Evolutionary conservation across 2,329 filamentous ascomycete species (phyloP).

Genomic region (Periconia sp.): DNA sequence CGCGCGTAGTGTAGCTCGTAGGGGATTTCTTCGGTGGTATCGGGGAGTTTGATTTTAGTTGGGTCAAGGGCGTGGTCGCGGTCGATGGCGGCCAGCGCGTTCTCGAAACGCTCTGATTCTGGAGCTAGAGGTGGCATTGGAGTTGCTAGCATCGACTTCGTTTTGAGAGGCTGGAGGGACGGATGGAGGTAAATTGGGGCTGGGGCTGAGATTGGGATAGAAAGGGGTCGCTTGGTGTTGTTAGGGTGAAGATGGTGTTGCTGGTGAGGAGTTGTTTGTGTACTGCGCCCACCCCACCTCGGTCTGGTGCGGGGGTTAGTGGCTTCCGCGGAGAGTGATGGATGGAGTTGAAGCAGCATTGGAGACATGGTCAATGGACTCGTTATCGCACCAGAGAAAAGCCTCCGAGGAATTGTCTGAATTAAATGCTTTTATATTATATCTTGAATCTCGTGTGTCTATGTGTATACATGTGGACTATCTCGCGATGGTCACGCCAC

Average conservation of each 20-base stretch:
- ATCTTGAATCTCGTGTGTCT: too few species aligned
- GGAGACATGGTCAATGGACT: neutral
- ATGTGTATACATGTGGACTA: too few species aligned
- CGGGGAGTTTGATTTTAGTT: conserved; percentile 51
- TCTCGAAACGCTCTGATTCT: conserved; percentile 21
- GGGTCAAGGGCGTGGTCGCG: conserved; percentile 71
- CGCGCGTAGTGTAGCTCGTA: conserved; percentile 83
- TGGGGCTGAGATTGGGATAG: neutral
- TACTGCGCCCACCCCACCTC: neutral
- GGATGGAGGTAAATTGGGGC: neutral
- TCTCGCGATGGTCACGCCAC: too few species aligned
- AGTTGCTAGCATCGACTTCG: too few species aligned
- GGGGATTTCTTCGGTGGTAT: conserved; percentile 51
- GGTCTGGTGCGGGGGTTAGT: neutral
- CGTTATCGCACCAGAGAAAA: neutral
- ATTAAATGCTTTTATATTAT: too few species aligned
- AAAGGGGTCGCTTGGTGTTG: neutral
- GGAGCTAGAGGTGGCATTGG: neutral
- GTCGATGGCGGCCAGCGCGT: conserved; percentile 70
- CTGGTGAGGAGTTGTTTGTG: neutral
- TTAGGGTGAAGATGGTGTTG: neutral
- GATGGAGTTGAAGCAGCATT: neutral
- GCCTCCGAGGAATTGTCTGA: too few species aligned
- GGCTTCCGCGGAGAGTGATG: neutral
- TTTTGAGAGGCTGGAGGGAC: neutral